phyloP scores from a whole-genome alignment of 2,329 filamentous ascomycete species.

The Colletotrichum sp. region DNA sequence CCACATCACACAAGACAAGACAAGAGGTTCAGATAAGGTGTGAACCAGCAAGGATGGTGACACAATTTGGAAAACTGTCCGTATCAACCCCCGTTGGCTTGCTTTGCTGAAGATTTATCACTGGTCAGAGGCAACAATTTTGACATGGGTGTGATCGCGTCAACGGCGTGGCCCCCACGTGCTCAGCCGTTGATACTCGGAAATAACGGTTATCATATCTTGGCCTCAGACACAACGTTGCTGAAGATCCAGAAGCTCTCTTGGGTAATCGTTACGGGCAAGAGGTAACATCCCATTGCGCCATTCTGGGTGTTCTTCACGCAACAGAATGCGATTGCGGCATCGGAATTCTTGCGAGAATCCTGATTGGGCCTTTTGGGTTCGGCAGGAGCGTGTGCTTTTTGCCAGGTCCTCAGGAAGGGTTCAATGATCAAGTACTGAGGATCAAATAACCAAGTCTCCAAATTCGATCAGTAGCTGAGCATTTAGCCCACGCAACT shows the following conservation, averaged over 20 bases:
- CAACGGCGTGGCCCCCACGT: not conserved
- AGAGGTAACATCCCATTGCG: not conserved
- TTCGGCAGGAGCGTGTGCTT: not conserved
- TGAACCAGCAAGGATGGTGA: not conserved
- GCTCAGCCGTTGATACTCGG: not conserved
- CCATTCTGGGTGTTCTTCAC: not conserved
- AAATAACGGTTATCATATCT: not conserved
- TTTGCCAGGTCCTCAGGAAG: not conserved
- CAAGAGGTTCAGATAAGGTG: not conserved
- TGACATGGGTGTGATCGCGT: not conserved
- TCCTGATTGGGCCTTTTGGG: not conserved
- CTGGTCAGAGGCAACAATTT: not conserved
- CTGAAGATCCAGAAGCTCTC: not conserved
- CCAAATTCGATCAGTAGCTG: not conserved
- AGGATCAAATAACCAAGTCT: not conserved
- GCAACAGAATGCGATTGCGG: not conserved
- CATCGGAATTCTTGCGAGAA: not conserved
- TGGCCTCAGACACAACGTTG: not conserved
- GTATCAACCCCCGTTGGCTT: not conserved
- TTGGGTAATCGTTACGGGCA: not conserved
- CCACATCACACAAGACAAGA: not conserved
- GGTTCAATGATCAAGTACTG: not conserved
- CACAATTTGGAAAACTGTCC: not conserved
- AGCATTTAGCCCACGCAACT: not conserved
- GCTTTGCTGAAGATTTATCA: not conserved